These are phyloP conservation scores for Fomes fomentarius DNA, from an alignment of 1,284 basidiomycete species.

Conservation along the genomic window DNA sequence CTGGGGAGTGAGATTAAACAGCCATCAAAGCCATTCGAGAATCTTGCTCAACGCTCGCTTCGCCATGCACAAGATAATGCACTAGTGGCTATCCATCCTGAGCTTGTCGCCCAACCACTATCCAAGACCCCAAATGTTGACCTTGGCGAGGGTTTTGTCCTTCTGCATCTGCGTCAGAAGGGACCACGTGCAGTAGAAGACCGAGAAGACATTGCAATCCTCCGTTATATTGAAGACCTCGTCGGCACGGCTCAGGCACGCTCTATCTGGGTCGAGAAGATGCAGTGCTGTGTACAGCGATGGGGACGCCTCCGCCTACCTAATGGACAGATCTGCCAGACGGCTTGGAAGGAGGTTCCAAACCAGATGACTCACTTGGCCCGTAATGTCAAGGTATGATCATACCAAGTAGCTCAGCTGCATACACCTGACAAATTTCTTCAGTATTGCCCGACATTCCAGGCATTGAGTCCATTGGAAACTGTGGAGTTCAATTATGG, in stretches of 20 bases:
- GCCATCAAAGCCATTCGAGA: constrained; percentile 28
- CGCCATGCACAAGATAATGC: constrained; percentile 23
- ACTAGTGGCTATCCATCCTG: constrained; percentile 23
- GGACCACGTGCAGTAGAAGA: neutral
- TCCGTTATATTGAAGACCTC: neutral
- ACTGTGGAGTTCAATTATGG: too few species aligned
- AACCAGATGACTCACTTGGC: constrained; percentile 5
- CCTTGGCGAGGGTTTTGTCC: constrained; percentile 21
- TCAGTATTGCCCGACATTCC: neutral
- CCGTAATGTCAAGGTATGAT: constrained; percentile 24
- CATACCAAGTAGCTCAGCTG: neutral
- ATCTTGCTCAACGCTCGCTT: constrained; percentile 24
- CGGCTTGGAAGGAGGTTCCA: constrained; percentile 22
- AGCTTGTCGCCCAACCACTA: neutral
- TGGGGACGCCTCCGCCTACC: constrained; percentile 6
- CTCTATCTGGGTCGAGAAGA: neutral
- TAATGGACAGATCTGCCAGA: constrained; percentile 7
- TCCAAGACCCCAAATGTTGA: constrained; percentile 7
- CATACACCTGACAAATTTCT: neutral
- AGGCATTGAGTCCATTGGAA: neutral
- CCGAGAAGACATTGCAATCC: neutral
- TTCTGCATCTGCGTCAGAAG: neutral
- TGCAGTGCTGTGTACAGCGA: too few species aligned
- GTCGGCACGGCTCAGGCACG: neutral
- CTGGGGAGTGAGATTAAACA: constrained; percentile 28